Conservation (phyloP, 2,329 filamentous ascomycete species). For the Aureobasidium musti region DNA sequence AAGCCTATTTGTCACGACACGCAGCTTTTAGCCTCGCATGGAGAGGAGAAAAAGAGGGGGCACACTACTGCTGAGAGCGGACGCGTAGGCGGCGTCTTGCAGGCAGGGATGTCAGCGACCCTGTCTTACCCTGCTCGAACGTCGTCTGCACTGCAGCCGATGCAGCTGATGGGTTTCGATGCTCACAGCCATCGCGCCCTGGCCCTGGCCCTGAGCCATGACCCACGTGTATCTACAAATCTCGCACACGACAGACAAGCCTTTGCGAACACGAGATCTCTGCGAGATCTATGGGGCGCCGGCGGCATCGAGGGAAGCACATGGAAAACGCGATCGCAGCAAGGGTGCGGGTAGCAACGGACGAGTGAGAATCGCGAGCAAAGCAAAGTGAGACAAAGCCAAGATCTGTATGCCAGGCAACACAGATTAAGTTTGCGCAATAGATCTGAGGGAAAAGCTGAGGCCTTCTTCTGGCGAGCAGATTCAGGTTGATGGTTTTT, state of each 20-base stretch:
- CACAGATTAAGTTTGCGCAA: constrained; percentile 8
- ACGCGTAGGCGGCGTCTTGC: background rate
- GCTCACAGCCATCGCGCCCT: background rate
- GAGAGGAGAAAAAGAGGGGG: constrained; percentile 6
- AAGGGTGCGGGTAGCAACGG: background rate
- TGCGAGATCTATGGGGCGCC: background rate
- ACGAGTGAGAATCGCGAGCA: constrained; percentile 10
- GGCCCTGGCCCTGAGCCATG: background rate
- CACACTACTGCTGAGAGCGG: background rate
- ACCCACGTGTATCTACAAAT: constrained; percentile 11
- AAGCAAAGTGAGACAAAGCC: constrained; percentile 11
- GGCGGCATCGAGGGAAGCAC: background rate
- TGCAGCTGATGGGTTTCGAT: background rate
- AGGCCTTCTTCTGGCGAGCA: background rate
- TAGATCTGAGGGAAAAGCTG: constrained; percentile 15
- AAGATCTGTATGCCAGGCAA: background rate
- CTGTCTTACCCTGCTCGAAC: background rate
- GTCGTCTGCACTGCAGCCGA: background rate
- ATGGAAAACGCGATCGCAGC: constrained; percentile 4
- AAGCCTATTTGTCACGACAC: constrained; percentile 17
- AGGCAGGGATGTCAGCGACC: background rate
- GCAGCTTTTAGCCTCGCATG: constrained; percentile 12
- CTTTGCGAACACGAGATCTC: background rate
- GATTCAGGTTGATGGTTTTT: constrained; percentile 1
- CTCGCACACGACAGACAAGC: constrained; percentile 12